Evolutionary conservation across 768 basidiomycete genomes (phyloP).

Genomic region (Naganishia vishniacii): DNA sequence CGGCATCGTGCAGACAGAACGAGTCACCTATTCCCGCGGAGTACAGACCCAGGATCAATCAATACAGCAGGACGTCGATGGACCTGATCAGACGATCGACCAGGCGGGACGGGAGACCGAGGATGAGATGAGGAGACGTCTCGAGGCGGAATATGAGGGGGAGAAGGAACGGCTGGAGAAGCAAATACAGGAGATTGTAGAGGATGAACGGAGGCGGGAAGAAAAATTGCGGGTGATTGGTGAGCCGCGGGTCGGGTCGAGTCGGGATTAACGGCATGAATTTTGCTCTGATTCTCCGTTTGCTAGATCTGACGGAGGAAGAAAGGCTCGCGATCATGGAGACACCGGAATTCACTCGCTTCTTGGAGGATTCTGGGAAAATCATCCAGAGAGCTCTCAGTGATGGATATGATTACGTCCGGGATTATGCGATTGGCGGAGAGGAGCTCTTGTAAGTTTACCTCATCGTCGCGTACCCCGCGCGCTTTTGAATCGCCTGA

Average conservation of each 20-base stretch:
- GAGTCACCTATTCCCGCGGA: constrained; percentile 47
- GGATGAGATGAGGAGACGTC: constrained; percentile 68
- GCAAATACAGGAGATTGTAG: constrained; percentile 51
- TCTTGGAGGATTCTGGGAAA: constrained; percentile 89
- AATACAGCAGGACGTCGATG: constrained; percentile 52
- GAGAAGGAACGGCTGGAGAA: constrained; percentile 82
- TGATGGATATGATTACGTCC: constrained; percentile 92
- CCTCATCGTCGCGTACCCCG: no score
- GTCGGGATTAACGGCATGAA: neutral
- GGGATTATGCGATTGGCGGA: constrained; percentile 87
- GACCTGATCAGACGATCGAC: constrained; percentile 40
- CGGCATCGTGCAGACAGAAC: constrained; percentile 18
- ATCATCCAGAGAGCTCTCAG: constrained; percentile 91
- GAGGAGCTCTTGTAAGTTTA: constrained; percentile 69
- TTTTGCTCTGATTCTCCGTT: neutral
- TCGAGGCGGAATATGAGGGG: constrained; percentile 74
- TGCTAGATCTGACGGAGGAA: constrained; percentile 74
- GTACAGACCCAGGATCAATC: constrained; percentile 41
- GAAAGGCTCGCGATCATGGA: constrained; percentile 73
- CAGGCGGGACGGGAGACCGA: constrained; percentile 53
- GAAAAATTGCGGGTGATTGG: constrained; percentile 32
- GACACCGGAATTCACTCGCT: constrained; percentile 87
- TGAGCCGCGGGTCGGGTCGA: constrained; percentile 23
- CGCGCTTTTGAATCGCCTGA: neutral
- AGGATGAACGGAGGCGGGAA: constrained; percentile 33